Evolutionary conservation across 495 filamentous ascomycete genomes (phyloP).

Genomic region (Hypoxylon fuscum): DNA sequence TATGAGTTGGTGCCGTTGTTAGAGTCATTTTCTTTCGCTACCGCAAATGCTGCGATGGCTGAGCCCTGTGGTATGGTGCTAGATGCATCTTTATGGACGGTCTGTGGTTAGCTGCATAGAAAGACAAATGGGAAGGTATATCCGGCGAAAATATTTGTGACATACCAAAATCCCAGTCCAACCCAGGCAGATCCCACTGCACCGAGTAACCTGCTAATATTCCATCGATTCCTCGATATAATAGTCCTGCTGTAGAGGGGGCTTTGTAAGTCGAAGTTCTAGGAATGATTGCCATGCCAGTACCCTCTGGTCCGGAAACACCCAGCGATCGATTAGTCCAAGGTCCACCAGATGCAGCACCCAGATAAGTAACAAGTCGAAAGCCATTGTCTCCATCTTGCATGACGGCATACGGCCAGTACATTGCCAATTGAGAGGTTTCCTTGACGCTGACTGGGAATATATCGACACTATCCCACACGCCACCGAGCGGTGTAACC

Average conservation of each 20-base stretch:
- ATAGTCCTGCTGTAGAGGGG: background rate
- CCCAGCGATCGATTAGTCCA: constrained; percentile 5
- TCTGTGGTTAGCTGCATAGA: background rate
- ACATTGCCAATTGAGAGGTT: constrained; percentile 3
- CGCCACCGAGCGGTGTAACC: background rate
- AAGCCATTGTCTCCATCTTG: background rate
- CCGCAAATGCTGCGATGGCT: constrained; percentile 12
- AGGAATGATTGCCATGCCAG: constrained; percentile 3
- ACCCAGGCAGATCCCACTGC: background rate
- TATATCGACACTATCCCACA: constrained; percentile 2
- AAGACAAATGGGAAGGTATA: no score
- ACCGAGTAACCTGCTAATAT: constrained; percentile 1
- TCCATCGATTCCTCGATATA: constrained; percentile 1
- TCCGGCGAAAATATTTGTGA: no score
- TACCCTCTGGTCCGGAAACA: constrained; percentile 1
- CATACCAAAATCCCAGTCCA: constrained; percentile 6
- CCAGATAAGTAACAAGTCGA: constrained; percentile 6
- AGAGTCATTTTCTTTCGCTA: constrained; percentile 2
- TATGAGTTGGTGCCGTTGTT: background rate
- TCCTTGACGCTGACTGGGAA: background rate
- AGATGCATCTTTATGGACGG: background rate
- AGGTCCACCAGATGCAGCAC: background rate
- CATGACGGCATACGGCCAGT: constrained; percentile 12
- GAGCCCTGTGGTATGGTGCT: background rate
- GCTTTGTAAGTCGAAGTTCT: background rate